A percentile compares a stretch with the other conserved stretches of the same genome.
Evolutionary conservation across 2,329 filamentous ascomycete genomes (phyloP).

Genomic region (Beauveria asiatica): DNA sequence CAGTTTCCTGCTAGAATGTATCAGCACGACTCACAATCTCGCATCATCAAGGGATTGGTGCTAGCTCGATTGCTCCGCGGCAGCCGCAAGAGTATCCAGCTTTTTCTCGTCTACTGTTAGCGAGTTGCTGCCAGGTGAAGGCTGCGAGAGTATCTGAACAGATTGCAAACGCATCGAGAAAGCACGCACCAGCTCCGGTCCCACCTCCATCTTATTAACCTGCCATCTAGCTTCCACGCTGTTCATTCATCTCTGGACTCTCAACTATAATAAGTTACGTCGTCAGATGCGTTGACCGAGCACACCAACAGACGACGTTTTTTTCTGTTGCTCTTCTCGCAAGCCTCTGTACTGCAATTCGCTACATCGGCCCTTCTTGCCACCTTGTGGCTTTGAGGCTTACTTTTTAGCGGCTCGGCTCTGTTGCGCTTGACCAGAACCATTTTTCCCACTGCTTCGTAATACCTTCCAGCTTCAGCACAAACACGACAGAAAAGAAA

Average conservation of each 20-base stretch:
- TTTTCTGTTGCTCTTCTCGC: background rate
- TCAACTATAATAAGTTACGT: background rate
- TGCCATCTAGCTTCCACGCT: background rate
- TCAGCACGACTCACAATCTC: background rate
- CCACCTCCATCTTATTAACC: constrained; percentile 1
- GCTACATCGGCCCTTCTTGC: background rate
- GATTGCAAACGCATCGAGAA: background rate
- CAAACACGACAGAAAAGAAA: background rate
- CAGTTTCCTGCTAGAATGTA: background rate
- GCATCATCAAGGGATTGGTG: background rate
- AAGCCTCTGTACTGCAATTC: background rate
- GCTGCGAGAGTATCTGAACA: background rate
- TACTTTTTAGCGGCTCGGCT: background rate
- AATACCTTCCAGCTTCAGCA: background rate
- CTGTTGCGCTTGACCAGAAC: background rate
- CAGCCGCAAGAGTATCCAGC: background rate
- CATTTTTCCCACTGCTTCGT: background rate
- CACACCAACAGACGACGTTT: background rate
- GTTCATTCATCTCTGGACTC: background rate
- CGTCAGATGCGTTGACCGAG: background rate
- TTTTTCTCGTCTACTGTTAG: background rate
- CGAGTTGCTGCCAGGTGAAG: background rate
- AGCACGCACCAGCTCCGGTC: constrained; percentile 4
- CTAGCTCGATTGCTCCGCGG: background rate
- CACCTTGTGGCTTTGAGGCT: background rate